Evolutionary conservation across 2,329 filamentous ascomycete species (phyloP).

Genomic region (Pseudogymnoascus sp.): DNA sequence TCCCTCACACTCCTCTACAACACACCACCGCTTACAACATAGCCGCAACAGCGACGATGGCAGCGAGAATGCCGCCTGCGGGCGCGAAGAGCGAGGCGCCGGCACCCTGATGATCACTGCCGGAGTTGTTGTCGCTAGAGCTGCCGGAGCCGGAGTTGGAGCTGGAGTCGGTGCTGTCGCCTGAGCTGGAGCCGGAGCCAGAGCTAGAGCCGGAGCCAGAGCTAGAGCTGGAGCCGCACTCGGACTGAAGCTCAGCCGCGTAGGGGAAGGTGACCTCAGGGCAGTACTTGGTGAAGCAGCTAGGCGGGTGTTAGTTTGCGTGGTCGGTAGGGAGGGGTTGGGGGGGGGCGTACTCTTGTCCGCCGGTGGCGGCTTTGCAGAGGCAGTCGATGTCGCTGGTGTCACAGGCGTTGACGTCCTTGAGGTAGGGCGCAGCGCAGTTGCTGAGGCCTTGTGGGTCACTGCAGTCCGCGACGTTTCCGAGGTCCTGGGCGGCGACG

Average conservation of each 20-base stretch:
- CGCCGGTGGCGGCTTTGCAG: neutral
- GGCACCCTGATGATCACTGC: neutral
- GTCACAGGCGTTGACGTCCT: neutral
- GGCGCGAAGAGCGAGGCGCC: neutral
- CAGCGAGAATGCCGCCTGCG: neutral
- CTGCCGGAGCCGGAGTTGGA: neutral
- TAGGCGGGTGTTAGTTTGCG: neutral
- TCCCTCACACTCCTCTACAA: neutral
- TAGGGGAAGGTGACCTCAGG: neutral
- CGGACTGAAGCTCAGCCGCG: no score
- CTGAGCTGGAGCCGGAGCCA: neutral
- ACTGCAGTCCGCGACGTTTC: neutral
- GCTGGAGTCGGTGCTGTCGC: neutral
- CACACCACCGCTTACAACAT: neutral
- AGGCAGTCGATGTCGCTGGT: neutral
- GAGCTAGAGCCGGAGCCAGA: neutral
- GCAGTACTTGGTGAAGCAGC: neutral
- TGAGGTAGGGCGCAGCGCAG: neutral
- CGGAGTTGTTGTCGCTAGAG: neutral
- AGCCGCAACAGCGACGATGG: neutral
- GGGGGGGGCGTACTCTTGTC: neutral
- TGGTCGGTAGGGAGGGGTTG: no score
- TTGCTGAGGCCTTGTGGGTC: neutral
- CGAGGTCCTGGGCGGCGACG: neutral
- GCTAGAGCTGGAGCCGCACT: neutral